Base-by-base conservation (phyloP, 2,329 filamentous ascomycete species). In the Fusarium pininemorale region DNA sequence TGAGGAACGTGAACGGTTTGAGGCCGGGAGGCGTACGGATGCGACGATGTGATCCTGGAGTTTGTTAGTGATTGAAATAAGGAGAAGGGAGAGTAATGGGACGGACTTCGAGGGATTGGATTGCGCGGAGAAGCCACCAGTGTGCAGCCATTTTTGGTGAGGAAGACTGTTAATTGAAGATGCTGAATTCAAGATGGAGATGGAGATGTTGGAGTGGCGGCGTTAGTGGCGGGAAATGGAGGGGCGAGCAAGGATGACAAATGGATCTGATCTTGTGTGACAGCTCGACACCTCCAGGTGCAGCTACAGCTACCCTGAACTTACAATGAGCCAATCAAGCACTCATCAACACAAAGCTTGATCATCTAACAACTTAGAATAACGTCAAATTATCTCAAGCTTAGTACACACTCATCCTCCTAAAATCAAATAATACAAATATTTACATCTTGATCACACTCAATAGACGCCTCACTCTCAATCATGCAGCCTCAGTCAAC, bases 41-140 rank as follows among this genome's bases (percentile, higher is more conserved):
- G 76, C 78, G 70, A 83, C 75, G 59, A 83, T 83, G 47, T 77
- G 73, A 58, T 83, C 81, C 81, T 83, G 50, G 4, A 9, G 4
- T 16, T 12, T 59, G 74, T 80, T 42, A 78, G 72, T 55, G 8
- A 54, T 30, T 15, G 20, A 10, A 4, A 9, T 5, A 3, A 10
- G 16, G 12, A 10, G 2, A 16, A 1, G 2, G 6, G 7, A 13
- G 8, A 14, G 24, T 26, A 26, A 26, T 26, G 18, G 18, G 8
- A 32, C 44, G 16, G 62, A 81, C 81, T 78, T 83, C 82, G 18
- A 82, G 79, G 38, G 80, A 79, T 38, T 81, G 78, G 18, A 84
- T 75, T 16, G 81, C 26, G 22, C 82, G 81, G 12, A 84, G 79
- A 24, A 77, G 75, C 77, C 79, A 83, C 71, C 78, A 80, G 64